A percentile compares a stretch with the other conserved stretches of the same genome.
These are phyloP conservation scores for Saccharomycopsis sp. DNA, from an alignment of 805 yeast species.

Conservation along the genomic window DNA sequence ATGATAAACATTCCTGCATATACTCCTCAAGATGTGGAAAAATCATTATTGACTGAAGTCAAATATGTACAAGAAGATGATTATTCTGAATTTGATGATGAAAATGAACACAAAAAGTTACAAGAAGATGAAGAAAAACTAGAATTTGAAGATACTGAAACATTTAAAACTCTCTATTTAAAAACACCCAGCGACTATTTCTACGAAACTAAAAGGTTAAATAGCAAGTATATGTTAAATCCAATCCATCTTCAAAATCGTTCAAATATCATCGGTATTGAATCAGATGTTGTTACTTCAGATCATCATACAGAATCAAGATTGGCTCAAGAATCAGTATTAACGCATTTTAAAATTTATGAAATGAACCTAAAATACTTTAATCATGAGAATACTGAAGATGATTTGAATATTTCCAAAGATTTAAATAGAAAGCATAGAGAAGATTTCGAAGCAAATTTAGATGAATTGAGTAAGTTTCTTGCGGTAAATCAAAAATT, in stretches of 20 bases:
- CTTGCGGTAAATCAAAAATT: slow-evolving; percentile 21
- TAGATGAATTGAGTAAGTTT: slow-evolving; percentile 28
- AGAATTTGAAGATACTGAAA: slow-evolving; percentile 11
- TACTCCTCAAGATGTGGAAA: slow-evolving; percentile 67
- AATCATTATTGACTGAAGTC: slow-evolving; percentile 65
- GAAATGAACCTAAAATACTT: slow-evolving; percentile 30
- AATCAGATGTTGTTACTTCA: slow-evolving; percentile 19
- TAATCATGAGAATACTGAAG: slow-evolving; percentile 30
- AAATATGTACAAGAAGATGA: slow-evolving; percentile 37
- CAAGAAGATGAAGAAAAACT: slow-evolving; percentile 16
- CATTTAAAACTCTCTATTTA: slow-evolving; percentile 14
- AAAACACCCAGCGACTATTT: slow-evolving; percentile 26
- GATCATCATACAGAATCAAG: slow-evolving; percentile 23
- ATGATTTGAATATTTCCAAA: slow-evolving; percentile 29
- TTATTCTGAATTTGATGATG: slow-evolving; percentile 38
- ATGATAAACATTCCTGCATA: slow-evolving; percentile 52
- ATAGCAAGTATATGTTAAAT: slow-evolving; percentile 58
- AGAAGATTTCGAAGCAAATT: slow-evolving; percentile 32
- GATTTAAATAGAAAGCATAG: slow-evolving; percentile 35
- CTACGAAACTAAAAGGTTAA: slow-evolving; percentile 52
- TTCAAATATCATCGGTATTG: slow-evolving; percentile 24
- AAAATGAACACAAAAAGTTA: slow-evolving; percentile 23
- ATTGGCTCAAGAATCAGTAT: slow-evolving; percentile 46
- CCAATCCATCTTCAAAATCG: slow-evolving; percentile 34
- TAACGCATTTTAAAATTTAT: slow-evolving; percentile 31